Base-by-base conservation (phyloP, 2,329 filamentous ascomycete genomes). In the Elsinoe ampelina region DNA sequence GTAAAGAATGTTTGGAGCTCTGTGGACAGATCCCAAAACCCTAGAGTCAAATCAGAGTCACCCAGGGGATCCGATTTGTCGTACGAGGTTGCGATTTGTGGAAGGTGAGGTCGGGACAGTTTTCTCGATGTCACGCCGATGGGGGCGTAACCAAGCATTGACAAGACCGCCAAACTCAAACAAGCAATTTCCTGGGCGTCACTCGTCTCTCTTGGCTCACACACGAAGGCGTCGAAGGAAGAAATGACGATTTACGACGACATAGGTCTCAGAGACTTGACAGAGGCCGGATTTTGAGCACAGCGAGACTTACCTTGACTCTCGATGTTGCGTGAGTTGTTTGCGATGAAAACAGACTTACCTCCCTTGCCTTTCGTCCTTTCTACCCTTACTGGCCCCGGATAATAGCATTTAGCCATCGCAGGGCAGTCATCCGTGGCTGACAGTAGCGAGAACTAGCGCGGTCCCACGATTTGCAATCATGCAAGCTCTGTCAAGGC, bases 61-160 rank as follows among this genome's bases (percentile, higher is more conserved):
- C 5, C 26, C 32, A 30, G 26, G 45, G 45, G 15, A 30, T 35
- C 45, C 26, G 45, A 50, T 50, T 50, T 50, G 45, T 50, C 48
- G 35, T 39, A 52, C 17, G 35, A 52, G 19, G 19, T 8, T 11
- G 15, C 35, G 48, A 52, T 22, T 15, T 52, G 15, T 52, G 48
- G 48, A 13, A 17, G 48, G 5, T 15, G 45, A 34, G 26, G 5
- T 22, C 45, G 45, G 45, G 17, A 26, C 45, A n/a, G 7, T 34
- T 50, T 50, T 34, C 26, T 35, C 32, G 45, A 34, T 34, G 17
- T 35, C 19, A 32, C 34, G 48, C 38, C 48, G 48, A 52, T 52
- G 48, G 35, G 7, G 48, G 48, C 48, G 48, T 20, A 38, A 52
- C 48, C 48, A 52, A 52, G 48, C 48, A 36, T 52, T 38, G 32